Evolutionary conservation across 1,139 yeast species (phyloP), one percentile per base, ranked within the genome.

Genomic region (Geotrichum carabidarum): DNA sequence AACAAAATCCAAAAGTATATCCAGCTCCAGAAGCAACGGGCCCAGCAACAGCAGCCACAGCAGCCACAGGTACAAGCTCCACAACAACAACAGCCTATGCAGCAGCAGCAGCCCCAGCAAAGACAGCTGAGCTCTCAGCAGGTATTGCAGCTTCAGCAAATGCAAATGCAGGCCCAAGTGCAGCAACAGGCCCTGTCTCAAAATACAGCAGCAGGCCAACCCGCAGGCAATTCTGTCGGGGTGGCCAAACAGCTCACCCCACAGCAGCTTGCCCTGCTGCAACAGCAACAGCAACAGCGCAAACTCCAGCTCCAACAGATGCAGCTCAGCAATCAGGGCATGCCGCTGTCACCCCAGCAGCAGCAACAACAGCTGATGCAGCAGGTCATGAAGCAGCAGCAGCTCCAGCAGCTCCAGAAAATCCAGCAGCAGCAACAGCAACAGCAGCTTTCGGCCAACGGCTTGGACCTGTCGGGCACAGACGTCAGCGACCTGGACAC

Each of bases 1-100:
- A 80, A 83, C 35, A 84, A 84, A 63, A 71, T 85, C 57, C 86
- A 86, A 2, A 79, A 75, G 63, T 63, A 59, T 47, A 59, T 66
- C 44, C 65, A 63, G 62, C 57, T 62, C 37, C 65, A 67, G 56
- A 60, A 59, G 48, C 66, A 62, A 49, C 64, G 63, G 46, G 65
- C 63, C 32, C 74, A 74, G 57, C 72, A 68, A 61, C 61, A 63
- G 54, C 61, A 57, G 51, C 63, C 58, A 48, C 61, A 9, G 47
- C 56, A 44, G 14, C 63, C 15, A 22, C 44, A 22, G 34, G 44
- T 17, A 3, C 60, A 55, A 46, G 60, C 54, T 42, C 60, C 51
- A 15, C 63, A 55, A 52, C 62, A 54, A 38, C 61, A 50, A 32
- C 45, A 34, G 38, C 64, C 61, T 18, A 62, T 59, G 53, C 66